These are phyloP conservation scores for Alternaria tenuissima DNA, from an alignment of 2,329 filamentous ascomycete genomes.

Conservation along the genomic window DNA sequence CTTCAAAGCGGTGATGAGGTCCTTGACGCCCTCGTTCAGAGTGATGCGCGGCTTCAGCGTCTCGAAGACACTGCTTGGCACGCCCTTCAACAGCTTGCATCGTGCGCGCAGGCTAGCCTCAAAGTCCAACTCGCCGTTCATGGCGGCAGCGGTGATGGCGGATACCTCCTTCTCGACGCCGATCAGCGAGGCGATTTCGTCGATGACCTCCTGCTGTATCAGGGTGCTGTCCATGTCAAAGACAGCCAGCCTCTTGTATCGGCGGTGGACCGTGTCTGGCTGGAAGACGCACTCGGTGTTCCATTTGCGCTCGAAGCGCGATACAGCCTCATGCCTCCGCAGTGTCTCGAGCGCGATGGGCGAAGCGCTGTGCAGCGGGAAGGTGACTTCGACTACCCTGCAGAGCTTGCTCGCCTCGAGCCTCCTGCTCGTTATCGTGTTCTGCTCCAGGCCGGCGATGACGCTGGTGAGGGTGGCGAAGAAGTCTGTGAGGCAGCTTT, in stretches of 20 bases:
- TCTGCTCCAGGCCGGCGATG: slow-evolving; percentile 59
- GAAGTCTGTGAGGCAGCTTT: slow-evolving; percentile 65
- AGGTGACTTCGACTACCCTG: slow-evolving; percentile 70
- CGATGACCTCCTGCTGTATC: slow-evolving; percentile 97
- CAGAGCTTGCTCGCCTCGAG: slow-evolving; percentile 69
- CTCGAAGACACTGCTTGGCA: slow-evolving; percentile 80
- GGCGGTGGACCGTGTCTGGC: slow-evolving; percentile 74
- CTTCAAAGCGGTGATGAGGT: slow-evolving; percentile 78
- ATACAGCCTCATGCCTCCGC: slow-evolving; percentile 81
- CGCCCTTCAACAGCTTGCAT: slow-evolving; percentile 80
- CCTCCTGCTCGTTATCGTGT: slow-evolving; percentile 58
- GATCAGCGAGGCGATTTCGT: slow-evolving; percentile 86
- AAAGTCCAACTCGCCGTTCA: slow-evolving; percentile 96
- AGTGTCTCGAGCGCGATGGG: slow-evolving; percentile 69
- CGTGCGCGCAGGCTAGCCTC: slow-evolving; percentile 81
- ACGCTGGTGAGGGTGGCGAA: slow-evolving; percentile 60
- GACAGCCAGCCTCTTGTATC: slow-evolving; percentile 85
- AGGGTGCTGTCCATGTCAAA: slow-evolving; percentile 99
- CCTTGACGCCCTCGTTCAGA: slow-evolving; percentile 80
- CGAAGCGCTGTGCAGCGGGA: slow-evolving; percentile 64
- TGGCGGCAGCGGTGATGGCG: slow-evolving; percentile 88
- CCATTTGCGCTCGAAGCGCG: slow-evolving; percentile 85
- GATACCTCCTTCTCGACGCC: slow-evolving; percentile 84
- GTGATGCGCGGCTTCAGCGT: slow-evolving; percentile 77
- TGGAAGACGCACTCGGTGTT: slow-evolving; percentile 86